Evolutionary conservation across 2,329 filamentous ascomycete genomes (phyloP).

Genomic region (Biscogniauxia marginata): DNA sequence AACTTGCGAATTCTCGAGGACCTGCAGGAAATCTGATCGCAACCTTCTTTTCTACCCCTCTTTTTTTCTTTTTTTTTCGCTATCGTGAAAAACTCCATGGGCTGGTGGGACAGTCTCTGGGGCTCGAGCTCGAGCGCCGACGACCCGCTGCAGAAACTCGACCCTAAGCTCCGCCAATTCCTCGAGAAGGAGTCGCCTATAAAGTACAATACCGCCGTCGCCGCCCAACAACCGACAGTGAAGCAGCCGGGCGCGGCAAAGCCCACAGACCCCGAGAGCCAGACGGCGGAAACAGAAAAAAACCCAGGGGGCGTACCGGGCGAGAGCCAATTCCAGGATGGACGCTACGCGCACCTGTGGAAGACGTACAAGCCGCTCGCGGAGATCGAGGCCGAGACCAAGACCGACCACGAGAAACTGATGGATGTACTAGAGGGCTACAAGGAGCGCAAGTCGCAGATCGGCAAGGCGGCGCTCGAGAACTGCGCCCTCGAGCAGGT

Average conservation of each 20-base stretch:
- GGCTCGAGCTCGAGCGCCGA: slow-evolving; percentile 47
- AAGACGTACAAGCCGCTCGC: slow-evolving; percentile 78
- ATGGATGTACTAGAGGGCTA: slow-evolving; percentile 77
- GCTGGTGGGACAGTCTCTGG: slow-evolving; percentile 57
- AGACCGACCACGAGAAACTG: slow-evolving; percentile 77
- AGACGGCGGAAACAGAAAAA: slow-evolving; percentile 5
- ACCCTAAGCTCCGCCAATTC: slow-evolving; percentile 80
- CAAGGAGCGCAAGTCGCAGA: slow-evolving; percentile 76
- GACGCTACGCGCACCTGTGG: slow-evolving; percentile 83
- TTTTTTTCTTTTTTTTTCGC: background rate
- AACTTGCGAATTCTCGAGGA: slow-evolving; percentile 2
- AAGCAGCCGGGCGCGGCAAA: slow-evolving; percentile 12
- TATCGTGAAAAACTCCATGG: slow-evolving; percentile 41
- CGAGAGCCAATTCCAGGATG: slow-evolving; percentile 56
- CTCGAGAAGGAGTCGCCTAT: slow-evolving; percentile 78
- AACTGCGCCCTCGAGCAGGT: slow-evolving; percentile 90
- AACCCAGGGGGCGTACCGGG: slow-evolving; percentile 39
- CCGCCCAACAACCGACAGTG: slow-evolving; percentile 14
- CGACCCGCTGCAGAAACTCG: slow-evolving; percentile 72
- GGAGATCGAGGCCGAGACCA: slow-evolving; percentile 66
- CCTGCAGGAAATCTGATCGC: background rate
- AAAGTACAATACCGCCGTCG: slow-evolving; percentile 52
- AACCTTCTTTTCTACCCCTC: background rate
- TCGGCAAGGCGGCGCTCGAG: slow-evolving; percentile 81
- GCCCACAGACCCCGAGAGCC: slow-evolving; percentile 1